phyloP scores from a whole-genome alignment of 2,329 filamentous ascomycete species.

The Lecanicillium sp. region DNA sequence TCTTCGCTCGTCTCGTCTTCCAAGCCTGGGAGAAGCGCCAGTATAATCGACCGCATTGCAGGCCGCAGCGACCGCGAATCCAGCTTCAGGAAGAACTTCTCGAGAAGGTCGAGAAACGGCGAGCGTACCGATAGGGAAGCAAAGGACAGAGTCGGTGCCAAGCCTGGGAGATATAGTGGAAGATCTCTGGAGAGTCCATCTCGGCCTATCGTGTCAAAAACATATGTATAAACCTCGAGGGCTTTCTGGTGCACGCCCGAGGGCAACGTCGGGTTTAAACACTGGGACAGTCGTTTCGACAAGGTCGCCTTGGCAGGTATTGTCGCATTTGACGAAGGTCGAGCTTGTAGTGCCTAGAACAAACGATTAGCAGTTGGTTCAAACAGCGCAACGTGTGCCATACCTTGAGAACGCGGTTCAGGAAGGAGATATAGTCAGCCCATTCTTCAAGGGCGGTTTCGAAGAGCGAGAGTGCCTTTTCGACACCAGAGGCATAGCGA shows the following conservation, averaged over 20 bases:
- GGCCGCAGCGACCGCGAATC: slow-evolving; percentile 67
- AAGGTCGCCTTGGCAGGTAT: slow-evolving; percentile 78
- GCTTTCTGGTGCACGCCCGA: slow-evolving; percentile 97
- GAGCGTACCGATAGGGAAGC: slow-evolving; percentile 87
- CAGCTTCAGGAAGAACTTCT: slow-evolving; percentile 68
- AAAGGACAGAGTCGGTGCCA: slow-evolving; percentile 85
- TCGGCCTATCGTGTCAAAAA: slow-evolving; percentile 78
- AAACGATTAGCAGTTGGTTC: slow-evolving; percentile 2
- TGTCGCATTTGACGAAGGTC: slow-evolving; percentile 59
- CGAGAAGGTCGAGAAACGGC: slow-evolving; percentile 74
- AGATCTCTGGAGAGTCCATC: slow-evolving; percentile 76
- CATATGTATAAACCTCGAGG: slow-evolving; percentile 83
- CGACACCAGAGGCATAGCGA: slow-evolving; percentile 82
- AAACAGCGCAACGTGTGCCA: slow-evolving; percentile 9
- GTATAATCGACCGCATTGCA: slow-evolving; percentile 80
- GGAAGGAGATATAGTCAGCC: slow-evolving; percentile 98
- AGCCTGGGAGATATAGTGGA: slow-evolving; percentile 78
- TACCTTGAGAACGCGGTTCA: slow-evolving; percentile 85
- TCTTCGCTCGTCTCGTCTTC: slow-evolving; percentile 97
- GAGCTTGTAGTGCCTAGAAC: slow-evolving; percentile 75
- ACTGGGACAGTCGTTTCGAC: slow-evolving; percentile 88
- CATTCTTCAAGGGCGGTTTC: slow-evolving; percentile 94
- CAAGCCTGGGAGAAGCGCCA: slow-evolving; percentile 81
- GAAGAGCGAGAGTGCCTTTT: slow-evolving; percentile 80
- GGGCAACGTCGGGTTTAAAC: slow-evolving; percentile 83